Base-by-base conservation (phyloP, 306 rosid genomes). In the Amphicarpaea edgeworthii region DNA sequence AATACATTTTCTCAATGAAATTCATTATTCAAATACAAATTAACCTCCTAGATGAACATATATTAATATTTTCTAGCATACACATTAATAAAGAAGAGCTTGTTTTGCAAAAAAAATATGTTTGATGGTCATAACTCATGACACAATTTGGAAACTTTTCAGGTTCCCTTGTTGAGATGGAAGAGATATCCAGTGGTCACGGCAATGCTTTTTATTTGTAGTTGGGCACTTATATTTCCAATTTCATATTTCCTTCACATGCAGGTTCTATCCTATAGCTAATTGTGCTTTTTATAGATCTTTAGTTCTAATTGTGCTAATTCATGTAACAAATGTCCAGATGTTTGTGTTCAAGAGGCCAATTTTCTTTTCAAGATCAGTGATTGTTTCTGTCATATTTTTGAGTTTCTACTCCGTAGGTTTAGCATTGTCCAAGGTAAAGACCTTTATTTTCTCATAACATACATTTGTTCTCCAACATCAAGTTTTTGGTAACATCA, bases 131-230 rank as follows among this genome's bases (percentile, higher is more conserved):
- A 51, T 20, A 20, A 8, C 1, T 19, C 24, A 51, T 20, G 9
- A 8, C 1, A 51, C 1, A 19, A 19, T 20, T 51, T 19, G 19
- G 24, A 17, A 51, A 19, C 16, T 43, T 66, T 79, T 79, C 81
- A 92, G 97, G 59, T 90, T 75, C 97, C 97, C 15, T 15, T 88
- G 8, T 77, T 92, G 84, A 85, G 97, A 84, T 92, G 97, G 97
- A 92, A 92, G 86, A 85, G 89, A 83, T 85, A 70, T 82, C 89
- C 97, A 7, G 63, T 88, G 60, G 80, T 85, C 45, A 96, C 96
- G 0, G 92, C 97, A 26, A 85, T 87, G 89, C 85, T 92, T 82
- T 87, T 92, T 76, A 70, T 92, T 54, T 88, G 84, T 59, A 19
- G 20, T n/a, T 49, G 1, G 59, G 2, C 12, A 51, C 1, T 17